Percentiles rank a stretch among this genome's conserved stretches.
phyloP scores from a whole-genome alignment of 805 yeast genomes.

The Candida gorgasii region DNA sequence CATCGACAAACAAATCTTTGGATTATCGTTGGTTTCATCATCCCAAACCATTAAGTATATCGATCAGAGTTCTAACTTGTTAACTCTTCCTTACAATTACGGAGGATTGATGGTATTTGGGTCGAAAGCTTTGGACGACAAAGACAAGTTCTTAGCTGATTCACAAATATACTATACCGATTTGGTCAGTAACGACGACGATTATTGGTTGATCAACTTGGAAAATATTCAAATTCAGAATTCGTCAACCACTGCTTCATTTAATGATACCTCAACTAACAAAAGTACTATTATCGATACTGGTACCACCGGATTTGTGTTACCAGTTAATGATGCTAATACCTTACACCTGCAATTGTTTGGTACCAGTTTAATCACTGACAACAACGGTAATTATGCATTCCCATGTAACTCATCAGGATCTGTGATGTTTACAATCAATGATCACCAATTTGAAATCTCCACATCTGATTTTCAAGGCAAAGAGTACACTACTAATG shows the following conservation, averaged over 20 bases:
- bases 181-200: constrained; percentile 30
- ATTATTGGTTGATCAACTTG: constrained; percentile 55
- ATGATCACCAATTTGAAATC: constrained; percentile 46
- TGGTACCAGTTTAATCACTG: constrained; percentile 51
- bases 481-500: constrained; percentile 35
- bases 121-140: constrained; percentile 17
- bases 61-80: constrained; percentile 21
- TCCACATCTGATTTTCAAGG: constrained; percentile 50
- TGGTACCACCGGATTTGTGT: constrained; percentile 63
- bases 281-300: constrained; percentile 58
- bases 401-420: constrained; percentile 53
- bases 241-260: constrained; percentile 5
- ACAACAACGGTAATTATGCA: constrained; percentile 59
- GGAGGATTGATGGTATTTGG: constrained; percentile 32
- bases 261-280: constrained; percentile 19
- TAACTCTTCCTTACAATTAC: constrained; percentile 30
- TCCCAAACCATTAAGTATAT: constrained; percentile 18
- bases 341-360: constrained; percentile 46
- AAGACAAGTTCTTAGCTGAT: constrained; percentile 24
- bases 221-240: constrained; percentile 33
- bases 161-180: constrained; percentile 40
- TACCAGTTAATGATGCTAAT: constrained; percentile 56
- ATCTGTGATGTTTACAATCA: constrained; percentile 46
- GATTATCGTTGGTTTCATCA: constrained; percentile 19
- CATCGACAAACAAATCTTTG: constrained; percentile 43